Evolutionary conservation across 345 rosid genomes (phyloP), one percentile per base, ranked within the genome.

Genomic region (Ceriops tagal): DNA sequence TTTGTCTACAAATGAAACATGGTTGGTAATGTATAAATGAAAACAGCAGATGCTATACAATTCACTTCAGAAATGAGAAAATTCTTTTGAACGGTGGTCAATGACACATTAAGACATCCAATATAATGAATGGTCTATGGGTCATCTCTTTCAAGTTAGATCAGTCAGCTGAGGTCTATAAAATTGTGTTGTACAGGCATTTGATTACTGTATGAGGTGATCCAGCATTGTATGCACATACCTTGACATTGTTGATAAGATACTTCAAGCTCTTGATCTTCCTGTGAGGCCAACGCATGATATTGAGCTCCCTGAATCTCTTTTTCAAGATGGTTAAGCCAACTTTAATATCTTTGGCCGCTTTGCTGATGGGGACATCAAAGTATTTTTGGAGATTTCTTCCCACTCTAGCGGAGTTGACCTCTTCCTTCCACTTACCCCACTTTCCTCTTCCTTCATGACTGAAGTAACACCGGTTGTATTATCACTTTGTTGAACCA

Each of bases 221-320:
- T 28, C 5, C 13, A 63, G 21, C 51, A 11, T 26, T 24, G 1
- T 22, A 22, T 26, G 27, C 19, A 46, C 4, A 4, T 66, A 88
- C 96, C 93, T 84, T 80, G 51, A 87, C 91, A 70, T 86, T 92
- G n/a, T 72, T 35, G 1, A 86, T 89, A 20, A 91, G 91, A 22
- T 85, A 74, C n/a, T 81, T 79, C 46, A 92, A 80, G 79, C 93
- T 87, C 83, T 81, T 87, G 69, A 91, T 86, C 49, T 43, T 43
- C 49, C 66, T 69, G 5, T 58, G 93, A 34, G 97, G 97, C 93
- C 96, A 92, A 55, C 97, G 64, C 76, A 79, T 80, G 11, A 92
- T 79, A n/a, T 83, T 86, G 1, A 89, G 82, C 65, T 92, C 93
- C 35, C 97, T 80, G 78, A 96, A 92, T 55, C 96, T 82, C 59